Evolutionary conservation across 2,329 filamentous ascomycete species (phyloP), one percentile per base, ranked within the genome.

Genomic region (Gaeumannomyces sp.): DNA sequence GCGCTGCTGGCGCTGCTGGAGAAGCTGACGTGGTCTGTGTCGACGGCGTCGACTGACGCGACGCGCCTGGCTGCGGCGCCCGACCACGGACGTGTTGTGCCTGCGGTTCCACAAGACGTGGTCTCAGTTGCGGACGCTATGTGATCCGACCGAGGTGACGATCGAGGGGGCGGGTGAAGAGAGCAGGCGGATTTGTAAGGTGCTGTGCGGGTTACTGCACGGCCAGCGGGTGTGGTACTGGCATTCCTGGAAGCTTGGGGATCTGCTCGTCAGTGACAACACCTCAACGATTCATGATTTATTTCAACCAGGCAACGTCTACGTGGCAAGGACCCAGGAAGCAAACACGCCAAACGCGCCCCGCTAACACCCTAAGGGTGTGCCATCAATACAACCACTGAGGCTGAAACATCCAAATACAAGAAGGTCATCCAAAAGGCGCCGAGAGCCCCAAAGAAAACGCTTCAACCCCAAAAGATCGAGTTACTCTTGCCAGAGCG

Each of bases 41-140:
- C 75, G 5, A 85, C 82, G 0, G 71, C 77, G 1, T 79, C 79
- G 0, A 85, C 85, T 63, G 73, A 79, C 68, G 71, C 77, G 3
- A 78, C 78, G 0, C 73, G 73, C 2, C 71, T 85, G n/a, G 0
- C 66, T 78, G 1, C 68, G 74, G 0, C 83, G 85, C 65, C 81
- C 80, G 0, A 72, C 73, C 0, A 83, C 79, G 0, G 76, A 74
- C 0, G 72, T 75, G 16, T 78, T 81, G 0, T 85, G 83, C 67
- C 68, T 86, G 6, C 78, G 82, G 28, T 86, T 81, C 69, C 82
- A 85, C 65, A 81, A 85, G 68, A 80, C 81, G 0, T 85, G 83
- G 83, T 80, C 81, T 0, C 74, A 79, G 59, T 76, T 73, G n/a
- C 82, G 79, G 71, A 85, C 83, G 0, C 74, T 73, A 19, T 85